A percentile compares a stretch with the other conserved stretches of the same genome.
Evolutionary conservation across 2,329 filamentous ascomycete genomes (phyloP).

Genomic region (Aureobasidium sp.): DNA sequence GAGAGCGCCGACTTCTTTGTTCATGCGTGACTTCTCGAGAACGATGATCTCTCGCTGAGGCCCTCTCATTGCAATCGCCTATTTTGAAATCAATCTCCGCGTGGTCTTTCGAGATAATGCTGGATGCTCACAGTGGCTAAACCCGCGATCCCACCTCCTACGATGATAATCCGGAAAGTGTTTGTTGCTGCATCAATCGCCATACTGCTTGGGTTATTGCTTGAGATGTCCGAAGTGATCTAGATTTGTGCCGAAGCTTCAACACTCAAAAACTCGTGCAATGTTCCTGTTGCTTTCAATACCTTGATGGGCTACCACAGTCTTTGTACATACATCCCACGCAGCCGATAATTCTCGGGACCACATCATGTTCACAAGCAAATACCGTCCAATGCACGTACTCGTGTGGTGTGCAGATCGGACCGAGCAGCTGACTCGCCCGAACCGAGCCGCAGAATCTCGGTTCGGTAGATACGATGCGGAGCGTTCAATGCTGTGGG

Average conservation of each 20-base stretch:
- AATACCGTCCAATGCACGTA: neutral
- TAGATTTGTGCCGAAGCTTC: neutral
- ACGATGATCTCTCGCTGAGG: conserved; percentile 24
- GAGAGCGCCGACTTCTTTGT: conserved; percentile 34
- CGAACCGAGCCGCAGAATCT: neutral
- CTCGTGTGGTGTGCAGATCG: neutral
- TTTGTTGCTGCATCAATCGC: conserved; percentile 9
- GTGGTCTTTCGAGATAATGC: neutral
- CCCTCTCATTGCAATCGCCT: conserved; percentile 31
- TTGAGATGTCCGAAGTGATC: neutral
- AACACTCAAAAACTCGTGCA: too few relatives aligned
- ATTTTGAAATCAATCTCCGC: conserved; percentile 14
- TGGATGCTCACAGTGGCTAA: conserved; percentile 26
- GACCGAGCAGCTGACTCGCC: too few relatives aligned
- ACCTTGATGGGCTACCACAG: neutral
- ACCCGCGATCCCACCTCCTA: conserved; percentile 27
- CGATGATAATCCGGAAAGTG: conserved; percentile 29
- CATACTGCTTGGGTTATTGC: neutral
- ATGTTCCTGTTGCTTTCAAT: neutral
- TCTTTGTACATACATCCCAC: neutral
- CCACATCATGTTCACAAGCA: neutral
- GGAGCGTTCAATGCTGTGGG: neutral
- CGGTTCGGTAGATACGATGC: neutral
- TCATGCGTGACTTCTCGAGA: conserved; percentile 19
- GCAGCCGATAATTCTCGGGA: neutral